Conservation (phyloP, 768 basidiomycete genomes). For the Mycena haematopus region DNA sequence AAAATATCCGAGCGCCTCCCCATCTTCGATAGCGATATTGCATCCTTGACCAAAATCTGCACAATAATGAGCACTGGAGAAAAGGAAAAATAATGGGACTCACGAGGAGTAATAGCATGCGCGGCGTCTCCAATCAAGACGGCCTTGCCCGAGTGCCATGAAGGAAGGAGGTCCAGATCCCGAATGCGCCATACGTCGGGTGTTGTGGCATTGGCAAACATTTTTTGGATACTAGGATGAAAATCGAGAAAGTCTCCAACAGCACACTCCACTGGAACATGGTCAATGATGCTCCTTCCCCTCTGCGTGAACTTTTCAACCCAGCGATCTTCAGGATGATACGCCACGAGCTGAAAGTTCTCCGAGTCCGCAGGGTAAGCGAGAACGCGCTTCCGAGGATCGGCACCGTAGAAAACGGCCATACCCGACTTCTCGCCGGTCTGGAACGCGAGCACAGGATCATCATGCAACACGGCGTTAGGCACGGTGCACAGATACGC, state of each 20-base stretch:
- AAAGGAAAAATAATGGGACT: background rate
- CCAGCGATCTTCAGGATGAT: constrained; percentile 22
- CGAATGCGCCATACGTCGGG: constrained; percentile 30
- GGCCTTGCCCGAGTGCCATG: constrained; percentile 20
- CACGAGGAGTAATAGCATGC: constrained; percentile 26
- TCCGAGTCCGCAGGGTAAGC: constrained; percentile 22
- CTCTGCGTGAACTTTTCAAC: constrained; percentile 17
- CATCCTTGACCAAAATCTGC: constrained; percentile 36
- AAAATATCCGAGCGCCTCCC: constrained; percentile 39
- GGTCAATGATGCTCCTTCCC: constrained; percentile 25
- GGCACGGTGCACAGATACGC: constrained; percentile 28
- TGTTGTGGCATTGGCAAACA: constrained; percentile 10
- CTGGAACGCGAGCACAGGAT: constrained; percentile 25
- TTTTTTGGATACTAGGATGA: constrained; percentile 18
- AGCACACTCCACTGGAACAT: constrained; percentile 13
- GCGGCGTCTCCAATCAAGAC: constrained; percentile 27
- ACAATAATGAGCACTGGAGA: background rate
- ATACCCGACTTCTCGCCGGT: constrained; percentile 20
- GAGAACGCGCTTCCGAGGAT: constrained; percentile 16
- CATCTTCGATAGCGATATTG: constrained; percentile 43
- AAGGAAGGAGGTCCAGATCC: constrained; percentile 17
- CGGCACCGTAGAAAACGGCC: constrained; percentile 12
- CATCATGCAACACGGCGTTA: constrained; percentile 4
- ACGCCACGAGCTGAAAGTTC: constrained; percentile 26
- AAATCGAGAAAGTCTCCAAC: constrained; percentile 24